phyloP scores from a whole-genome alignment of 441 rosid species.

The Corymbia calophylla region DNA sequence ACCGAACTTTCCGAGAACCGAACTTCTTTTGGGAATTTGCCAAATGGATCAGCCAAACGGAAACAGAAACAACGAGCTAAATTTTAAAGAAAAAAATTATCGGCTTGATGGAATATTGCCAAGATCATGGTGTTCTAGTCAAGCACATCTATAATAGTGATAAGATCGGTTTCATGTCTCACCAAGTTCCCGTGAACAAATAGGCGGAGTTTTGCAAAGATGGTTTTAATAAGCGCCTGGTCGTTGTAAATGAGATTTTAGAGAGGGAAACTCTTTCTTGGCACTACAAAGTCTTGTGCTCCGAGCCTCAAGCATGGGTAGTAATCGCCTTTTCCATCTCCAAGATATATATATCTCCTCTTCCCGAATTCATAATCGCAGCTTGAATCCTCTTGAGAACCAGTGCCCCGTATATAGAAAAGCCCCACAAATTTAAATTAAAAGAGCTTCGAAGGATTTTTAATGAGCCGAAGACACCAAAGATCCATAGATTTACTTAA shows the following conservation, averaged over 20 bases:
- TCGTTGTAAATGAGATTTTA: constrained; percentile 37
- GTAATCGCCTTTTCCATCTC: constrained; percentile 85
- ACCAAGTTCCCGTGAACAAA: neutral
- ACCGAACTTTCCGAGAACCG: neutral
- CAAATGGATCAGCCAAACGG: neutral
- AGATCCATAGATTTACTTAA: neutral
- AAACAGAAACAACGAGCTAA: neutral
- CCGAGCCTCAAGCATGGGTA: constrained; percentile 65
- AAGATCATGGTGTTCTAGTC: neutral
- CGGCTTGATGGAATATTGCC: neutral
- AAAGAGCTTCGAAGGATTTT: neutral
- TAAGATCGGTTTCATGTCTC: neutral
- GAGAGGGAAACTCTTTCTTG: constrained; percentile 61
- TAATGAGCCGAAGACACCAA: neutral
- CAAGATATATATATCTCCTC: constrained; percentile 54
- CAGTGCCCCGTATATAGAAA: constrained; percentile 40
- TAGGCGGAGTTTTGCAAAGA: neutral
- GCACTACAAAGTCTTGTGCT: constrained; percentile 57
- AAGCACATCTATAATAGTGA: neutral
- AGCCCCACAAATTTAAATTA: neutral
- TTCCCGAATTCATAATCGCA: constrained; percentile 11
- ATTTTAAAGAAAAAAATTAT: neutral
- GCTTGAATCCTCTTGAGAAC: constrained; percentile 43
- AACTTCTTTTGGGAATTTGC: neutral
- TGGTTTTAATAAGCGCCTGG: constrained; percentile 31